These are phyloP conservation scores for Euphorbia lathyris DNA, from an alignment of 345 rosid species.

Conservation along the genomic window DNA sequence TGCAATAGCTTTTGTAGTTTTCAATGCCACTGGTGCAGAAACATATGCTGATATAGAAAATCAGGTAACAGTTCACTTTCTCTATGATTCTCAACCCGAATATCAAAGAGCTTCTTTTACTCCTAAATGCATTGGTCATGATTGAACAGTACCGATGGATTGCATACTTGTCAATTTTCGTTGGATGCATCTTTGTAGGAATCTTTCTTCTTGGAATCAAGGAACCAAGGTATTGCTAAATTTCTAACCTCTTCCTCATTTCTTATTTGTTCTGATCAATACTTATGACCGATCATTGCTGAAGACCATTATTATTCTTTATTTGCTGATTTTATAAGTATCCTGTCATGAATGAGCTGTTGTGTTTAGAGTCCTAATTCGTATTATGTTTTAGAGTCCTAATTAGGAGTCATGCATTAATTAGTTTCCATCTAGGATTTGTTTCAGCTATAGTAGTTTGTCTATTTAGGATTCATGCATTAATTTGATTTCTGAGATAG, in stretches of 20 bases:
- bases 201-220: conserved; percentile 75
- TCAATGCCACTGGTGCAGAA: conserved; percentile 40
- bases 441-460: too few species aligned
- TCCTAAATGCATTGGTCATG: conserved; percentile 19
- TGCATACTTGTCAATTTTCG: conserved; percentile 69
- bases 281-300: background rate
- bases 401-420: too few species aligned
- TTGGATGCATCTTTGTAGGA: conserved; percentile 81
- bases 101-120: conserved; percentile 5
- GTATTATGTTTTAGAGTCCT: too few species aligned
- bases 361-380: too few species aligned
- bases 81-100: background rate
- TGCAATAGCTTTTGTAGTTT: conserved; percentile 70
- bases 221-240: conserved; percentile 68
- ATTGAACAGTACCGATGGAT: conserved; percentile 83
- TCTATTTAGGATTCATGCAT: too few species aligned
- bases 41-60: conserved; percentile 63
- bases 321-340: background rate
- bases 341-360: too few species aligned
- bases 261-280: conserved; percentile 4
- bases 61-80: conserved; percentile 48
- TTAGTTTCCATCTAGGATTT: too few species aligned
- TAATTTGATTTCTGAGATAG: too few species aligned
- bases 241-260: conserved; percentile 8
- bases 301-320: background rate